Base-by-base conservation (phyloP, 805 yeast genomes). In the Kodamaea restingae region DNA sequence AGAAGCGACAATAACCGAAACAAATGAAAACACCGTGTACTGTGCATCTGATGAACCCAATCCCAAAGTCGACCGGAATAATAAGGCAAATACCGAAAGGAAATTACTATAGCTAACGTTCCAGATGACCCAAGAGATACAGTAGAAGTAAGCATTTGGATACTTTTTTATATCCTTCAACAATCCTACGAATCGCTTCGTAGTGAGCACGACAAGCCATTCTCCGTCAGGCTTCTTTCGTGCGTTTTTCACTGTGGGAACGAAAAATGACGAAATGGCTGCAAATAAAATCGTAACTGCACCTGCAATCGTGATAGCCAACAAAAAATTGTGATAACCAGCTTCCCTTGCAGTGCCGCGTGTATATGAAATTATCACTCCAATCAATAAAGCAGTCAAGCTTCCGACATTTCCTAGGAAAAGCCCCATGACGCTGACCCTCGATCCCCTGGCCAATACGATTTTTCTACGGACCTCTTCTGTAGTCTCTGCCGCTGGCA, bases 91-190 rank as follows among this genome's bases (percentile, higher is more conserved):
- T 2, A 67, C 61, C 35, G 58, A 51, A 44, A 65, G 38, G 42
- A 63, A 67, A 35, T 65, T 65, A 8, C 59, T 44, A 35, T 52
- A 64, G 4, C 55, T 53, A 11, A 65, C 58, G 38, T 67, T 65
- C 72, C 73, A 67, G 18, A 66, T 51, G 2, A 67, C 70, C 72
- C 72, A 67, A 0, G 64, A 55, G n/a, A 64, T 28, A 49, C 68
- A 62, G 18, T 60, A 51, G 8, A 57, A 21, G 38, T 63, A 62
- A 0, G 70, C 72, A 36, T 65, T 43, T 3, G 62, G 63, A 41
- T 63, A 58, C 32, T 50, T 41, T 15, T 46, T 45, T 15, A 66
- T 59, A 18, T 54, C 42, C 25, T 45, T 50, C 10, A 58, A 11
- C 40, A 65, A 43, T 1, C 10, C 5, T 35, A 51, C 36, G 30